A percentile compares a stretch with the other conserved stretches of the same genome.
Evolutionary conservation across 768 basidiomycete species (phyloP).

Genomic region (Tricholoma sp.): DNA sequence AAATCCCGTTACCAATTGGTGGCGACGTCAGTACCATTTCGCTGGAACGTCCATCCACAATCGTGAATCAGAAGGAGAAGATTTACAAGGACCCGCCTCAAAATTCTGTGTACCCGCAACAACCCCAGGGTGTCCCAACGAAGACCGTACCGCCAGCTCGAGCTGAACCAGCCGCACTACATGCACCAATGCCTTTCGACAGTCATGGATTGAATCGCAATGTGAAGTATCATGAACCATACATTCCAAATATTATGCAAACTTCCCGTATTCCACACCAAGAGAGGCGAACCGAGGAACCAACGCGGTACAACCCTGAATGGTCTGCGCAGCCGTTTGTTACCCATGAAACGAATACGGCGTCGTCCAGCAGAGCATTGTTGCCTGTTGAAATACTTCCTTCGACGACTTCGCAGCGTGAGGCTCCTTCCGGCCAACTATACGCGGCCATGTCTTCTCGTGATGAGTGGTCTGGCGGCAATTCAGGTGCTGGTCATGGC

Average conservation of each 20-base stretch:
- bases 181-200: not conserved
- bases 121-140: not conserved
- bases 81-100: constrained; percentile 1
- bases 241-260: not conserved
- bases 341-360: not conserved
- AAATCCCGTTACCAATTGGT: not conserved
- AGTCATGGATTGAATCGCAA: not conserved
- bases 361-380: not conserved
- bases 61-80: constrained; percentile 9
- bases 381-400: not conserved
- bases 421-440: not conserved
- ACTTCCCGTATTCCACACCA: not conserved
- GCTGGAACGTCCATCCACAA: constrained; percentile 9
- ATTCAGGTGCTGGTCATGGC: not conserved
- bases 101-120: not conserved
- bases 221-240: not conserved
- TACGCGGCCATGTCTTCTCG: not conserved
- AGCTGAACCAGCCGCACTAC: not conserved
- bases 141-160: not conserved
- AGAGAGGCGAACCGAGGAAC: not conserved
- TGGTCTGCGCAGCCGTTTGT: not conserved
- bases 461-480: not conserved
- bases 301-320: not conserved
- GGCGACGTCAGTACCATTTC: not conserved
- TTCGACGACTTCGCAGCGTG: not conserved